phyloP scores from a whole-genome alignment of 2,329 filamentous ascomycete genomes.

The Cladosporium sp. region DNA sequence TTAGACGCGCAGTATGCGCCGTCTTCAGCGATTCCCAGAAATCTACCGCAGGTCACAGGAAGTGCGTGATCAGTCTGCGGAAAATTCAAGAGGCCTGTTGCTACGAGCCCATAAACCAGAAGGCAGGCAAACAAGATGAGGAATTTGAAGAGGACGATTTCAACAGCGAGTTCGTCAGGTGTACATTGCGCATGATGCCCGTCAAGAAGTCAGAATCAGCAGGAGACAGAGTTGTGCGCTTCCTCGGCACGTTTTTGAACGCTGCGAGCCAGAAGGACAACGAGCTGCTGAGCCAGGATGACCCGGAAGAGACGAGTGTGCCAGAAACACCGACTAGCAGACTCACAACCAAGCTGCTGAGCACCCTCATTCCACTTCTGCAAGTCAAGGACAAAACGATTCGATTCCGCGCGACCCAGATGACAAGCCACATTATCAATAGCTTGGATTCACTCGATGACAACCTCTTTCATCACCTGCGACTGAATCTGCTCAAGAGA shows the following conservation, averaged over 20 bases:
- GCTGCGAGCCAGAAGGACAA: constrained; percentile 58
- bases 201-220: constrained; percentile 89
- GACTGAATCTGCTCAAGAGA: constrained; percentile 73
- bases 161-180: constrained; percentile 78
- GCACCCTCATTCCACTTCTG: constrained; percentile 68
- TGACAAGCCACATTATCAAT: constrained; percentile 87
- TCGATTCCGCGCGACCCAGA: constrained; percentile 81
- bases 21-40: constrained; percentile 65
- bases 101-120: constrained; percentile 49
- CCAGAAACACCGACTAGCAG: constrained; percentile 80
- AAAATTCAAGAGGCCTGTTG: constrained; percentile 85
- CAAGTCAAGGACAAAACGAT: constrained; percentile 88
- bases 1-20: constrained; percentile 67
- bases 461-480: constrained; percentile 77
- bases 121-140: constrained; percentile 49
- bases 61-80: constrained; percentile 78
- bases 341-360: constrained; percentile 69
- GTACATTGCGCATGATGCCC: constrained; percentile 72
- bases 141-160: constrained; percentile 83
- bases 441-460: constrained; percentile 89
- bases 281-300: constrained; percentile 37
- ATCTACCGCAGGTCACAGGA: constrained; percentile 83
- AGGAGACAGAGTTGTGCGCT: constrained; percentile 79
- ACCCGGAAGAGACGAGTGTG: constrained; percentile 56
- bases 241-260: constrained; percentile 80